These are phyloP conservation scores for Durusdinium trenchii DNA, from an alignment of 73 alveolate genomes.

Conservation along the genomic window DNA sequence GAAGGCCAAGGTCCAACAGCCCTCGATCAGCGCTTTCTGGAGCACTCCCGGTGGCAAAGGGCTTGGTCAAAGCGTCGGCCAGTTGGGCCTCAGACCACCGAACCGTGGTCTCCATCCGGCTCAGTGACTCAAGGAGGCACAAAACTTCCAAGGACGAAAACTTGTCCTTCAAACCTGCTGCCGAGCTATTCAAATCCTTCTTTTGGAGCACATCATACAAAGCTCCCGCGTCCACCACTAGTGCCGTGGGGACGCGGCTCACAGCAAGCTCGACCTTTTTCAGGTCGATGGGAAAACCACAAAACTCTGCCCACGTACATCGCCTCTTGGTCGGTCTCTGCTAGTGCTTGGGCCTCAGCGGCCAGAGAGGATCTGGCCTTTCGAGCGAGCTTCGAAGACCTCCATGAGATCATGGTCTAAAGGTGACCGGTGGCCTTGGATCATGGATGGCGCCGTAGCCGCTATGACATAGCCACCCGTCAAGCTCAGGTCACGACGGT, in stretches of 20 bases:
- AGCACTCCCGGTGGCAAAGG: background rate
- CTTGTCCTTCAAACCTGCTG: background rate
- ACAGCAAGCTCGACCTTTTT: background rate
- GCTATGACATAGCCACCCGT: background rate
- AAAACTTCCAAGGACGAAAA: background rate
- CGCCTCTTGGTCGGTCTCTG: background rate
- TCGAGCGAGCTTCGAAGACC: background rate
- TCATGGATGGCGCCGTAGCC: background rate
- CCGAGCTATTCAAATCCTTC: background rate
- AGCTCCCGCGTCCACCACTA: background rate
- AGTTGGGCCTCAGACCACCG: slow-evolving; percentile 22
- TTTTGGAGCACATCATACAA: background rate
- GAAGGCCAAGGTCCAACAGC: background rate
- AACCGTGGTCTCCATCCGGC: background rate
- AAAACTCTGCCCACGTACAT: background rate
- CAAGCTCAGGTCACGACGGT: background rate
- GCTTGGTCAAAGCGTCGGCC: slow-evolving; percentile 5
- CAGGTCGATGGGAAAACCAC: background rate
- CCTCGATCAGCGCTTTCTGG: background rate
- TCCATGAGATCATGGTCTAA: background rate
- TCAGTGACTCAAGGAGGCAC: background rate
- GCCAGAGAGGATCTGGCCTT: background rate
- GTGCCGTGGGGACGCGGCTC: background rate
- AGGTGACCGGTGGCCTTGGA: background rate
- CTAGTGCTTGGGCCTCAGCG: background rate